Conservation (phyloP, 495 filamentous ascomycete genomes). For the Penicilliopsis zonata region DNA sequence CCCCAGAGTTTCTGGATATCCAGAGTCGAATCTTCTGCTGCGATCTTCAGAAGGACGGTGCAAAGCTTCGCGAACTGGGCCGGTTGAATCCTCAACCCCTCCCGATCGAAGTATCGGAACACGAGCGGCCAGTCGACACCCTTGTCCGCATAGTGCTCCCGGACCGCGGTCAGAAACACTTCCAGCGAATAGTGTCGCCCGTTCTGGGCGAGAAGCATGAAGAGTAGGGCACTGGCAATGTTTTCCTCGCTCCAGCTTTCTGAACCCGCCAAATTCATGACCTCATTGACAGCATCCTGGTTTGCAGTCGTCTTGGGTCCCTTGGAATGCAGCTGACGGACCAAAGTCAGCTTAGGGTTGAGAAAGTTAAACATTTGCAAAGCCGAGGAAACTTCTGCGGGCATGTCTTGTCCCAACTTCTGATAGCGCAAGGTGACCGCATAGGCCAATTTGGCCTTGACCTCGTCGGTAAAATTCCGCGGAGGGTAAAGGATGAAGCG, state of each 20-base stretch:
- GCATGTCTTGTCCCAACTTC: conserved; percentile 45
- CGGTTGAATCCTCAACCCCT: conserved; percentile 58
- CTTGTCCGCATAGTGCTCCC: conserved; percentile 41
- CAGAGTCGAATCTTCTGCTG: conserved; percentile 45
- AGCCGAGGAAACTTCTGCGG: conserved; percentile 60
- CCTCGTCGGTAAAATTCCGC: conserved; percentile 64
- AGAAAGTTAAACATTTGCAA: conserved; percentile 63
- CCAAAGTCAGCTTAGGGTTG: conserved; percentile 52
- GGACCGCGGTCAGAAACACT: conserved; percentile 55
- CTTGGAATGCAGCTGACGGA: conserved; percentile 61
- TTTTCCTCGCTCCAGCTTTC: conserved; percentile 69
- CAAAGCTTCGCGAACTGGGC: conserved; percentile 73
- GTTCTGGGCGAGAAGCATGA: conserved; percentile 61
- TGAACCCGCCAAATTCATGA: conserved; percentile 53
- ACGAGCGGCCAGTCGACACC: conserved; percentile 73
- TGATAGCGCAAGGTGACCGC: conserved; percentile 59
- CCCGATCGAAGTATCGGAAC: conserved; percentile 72
- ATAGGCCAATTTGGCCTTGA: conserved; percentile 52
- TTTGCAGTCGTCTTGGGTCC: conserved; percentile 51
- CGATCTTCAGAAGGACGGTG: conserved; percentile 58
- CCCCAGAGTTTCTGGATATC: conserved; percentile 86
- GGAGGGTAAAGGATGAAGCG: conserved; percentile 73
- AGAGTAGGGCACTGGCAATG: conserved; percentile 69
- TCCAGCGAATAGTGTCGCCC: conserved; percentile 57
- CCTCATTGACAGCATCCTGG: conserved; percentile 41